A percentile compares a stretch with the other conserved stretches of the same genome.
These are phyloP conservation scores for Pythium grandisporangium DNA, from an alignment of 352 stramenopile species.

Conservation along the genomic window DNA sequence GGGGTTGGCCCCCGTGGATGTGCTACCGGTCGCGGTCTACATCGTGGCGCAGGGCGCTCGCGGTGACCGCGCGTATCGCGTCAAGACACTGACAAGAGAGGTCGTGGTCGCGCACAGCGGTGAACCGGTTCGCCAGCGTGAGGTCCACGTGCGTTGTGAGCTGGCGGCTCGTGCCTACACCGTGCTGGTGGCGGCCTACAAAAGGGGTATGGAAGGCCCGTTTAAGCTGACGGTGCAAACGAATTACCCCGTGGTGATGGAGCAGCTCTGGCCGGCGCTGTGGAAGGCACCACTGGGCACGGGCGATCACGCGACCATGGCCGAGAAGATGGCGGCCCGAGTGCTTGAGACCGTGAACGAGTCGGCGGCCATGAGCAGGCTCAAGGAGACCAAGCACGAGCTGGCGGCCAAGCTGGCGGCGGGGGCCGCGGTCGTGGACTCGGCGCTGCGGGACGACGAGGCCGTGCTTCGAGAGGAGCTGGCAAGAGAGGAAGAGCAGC, in stretches of 20 bases:
- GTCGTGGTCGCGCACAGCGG: conserved; percentile 79
- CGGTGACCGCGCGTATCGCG: conserved; percentile 47
- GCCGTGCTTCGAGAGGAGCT: conserved; percentile 48
- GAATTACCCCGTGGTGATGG: conserved; percentile 72
- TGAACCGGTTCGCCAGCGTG: conserved; percentile 51
- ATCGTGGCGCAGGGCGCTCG: conserved; percentile 38
- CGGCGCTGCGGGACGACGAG: conserved; percentile 57
- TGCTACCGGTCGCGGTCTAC: conserved; percentile 65
- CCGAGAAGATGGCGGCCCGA: conserved; percentile 51
- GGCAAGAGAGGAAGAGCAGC: conserved; percentile 29
- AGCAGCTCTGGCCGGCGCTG: conserved; percentile 72
- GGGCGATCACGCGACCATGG: conserved; percentile 16
- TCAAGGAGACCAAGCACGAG: conserved; percentile 67
- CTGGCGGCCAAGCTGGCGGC: conserved; percentile 55
- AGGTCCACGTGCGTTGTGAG: conserved; percentile 67
- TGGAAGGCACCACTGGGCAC: conserved; percentile 46
- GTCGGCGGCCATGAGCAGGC: conserved; percentile 36
- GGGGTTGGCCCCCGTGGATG: conserved; percentile 49
- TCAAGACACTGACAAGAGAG: conserved; percentile 52
- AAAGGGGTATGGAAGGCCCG: conserved; percentile 83
- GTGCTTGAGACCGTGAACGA: conserved; percentile 56
- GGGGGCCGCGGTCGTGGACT: conserved; percentile 54
- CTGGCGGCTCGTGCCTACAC: conserved; percentile 81
- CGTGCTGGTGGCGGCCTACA: conserved; percentile 81
- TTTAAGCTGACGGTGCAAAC: conserved; percentile 83